Evolutionary conservation across 352 stramenopile genomes (phyloP), one percentile per base, ranked within the genome.

Genomic region (Phytophthora syringae): DNA sequence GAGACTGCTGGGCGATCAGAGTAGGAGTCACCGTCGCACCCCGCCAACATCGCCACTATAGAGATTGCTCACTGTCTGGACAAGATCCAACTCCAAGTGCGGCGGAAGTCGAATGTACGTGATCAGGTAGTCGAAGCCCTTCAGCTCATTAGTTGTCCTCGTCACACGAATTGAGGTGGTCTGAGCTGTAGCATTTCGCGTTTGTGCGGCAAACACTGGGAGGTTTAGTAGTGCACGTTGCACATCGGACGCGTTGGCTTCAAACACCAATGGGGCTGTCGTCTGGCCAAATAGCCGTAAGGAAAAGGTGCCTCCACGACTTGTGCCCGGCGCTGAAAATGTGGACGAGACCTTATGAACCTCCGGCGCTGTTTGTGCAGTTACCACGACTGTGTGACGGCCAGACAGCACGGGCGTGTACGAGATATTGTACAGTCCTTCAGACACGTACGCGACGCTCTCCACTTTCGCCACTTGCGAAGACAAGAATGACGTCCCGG

Each of bases 331-430:
- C 4, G 74, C 74, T 6, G 79, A 44, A 67, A 97, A 98, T 3
- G 75, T 50, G 2, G 88, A 92, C 5, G 77, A 90, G 9, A 98
- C 78, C 25, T 82, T 67, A 39, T 98, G 94, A 20, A 90, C 77
- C 64, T 98, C 91, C 1, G 79, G 77, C 0, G 79, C 61, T 12
- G 81, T 90, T 52, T 95, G 82, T 11, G 86, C 73, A 2, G 95
- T 86, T 7, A 98, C 76, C 0, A 79, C 80, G 24, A 99, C 73
- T 0, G 90, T 98, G 70, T 98, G 92, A 15, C 74, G 65, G 1
- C 90, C 92, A 34, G 85, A 97, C 32, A 84, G 74, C 39, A 92
- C 75, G 1, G 94, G 92, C 1, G 79, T 71, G 72, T 97, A 99
- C 13, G 64, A 82, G 16, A 97, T 79, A 13, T 86, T 85, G 78